Conservation (phyloP, 495 filamentous ascomycete species). For the Penicillium turbatum region DNA sequence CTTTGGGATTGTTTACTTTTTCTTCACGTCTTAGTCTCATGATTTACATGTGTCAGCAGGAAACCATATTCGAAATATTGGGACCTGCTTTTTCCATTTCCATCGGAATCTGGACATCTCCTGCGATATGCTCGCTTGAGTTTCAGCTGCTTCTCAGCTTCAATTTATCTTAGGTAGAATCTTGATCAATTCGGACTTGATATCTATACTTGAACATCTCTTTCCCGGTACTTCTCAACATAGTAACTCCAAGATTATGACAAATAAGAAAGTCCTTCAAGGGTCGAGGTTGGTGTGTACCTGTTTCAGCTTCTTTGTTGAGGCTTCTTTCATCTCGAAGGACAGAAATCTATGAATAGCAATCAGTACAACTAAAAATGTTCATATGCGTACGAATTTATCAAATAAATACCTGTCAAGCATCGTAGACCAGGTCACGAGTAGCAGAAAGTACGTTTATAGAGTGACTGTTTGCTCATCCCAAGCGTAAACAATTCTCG, state of each 20-base stretch:
- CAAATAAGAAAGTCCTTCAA: background rate
- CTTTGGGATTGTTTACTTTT: conserved; percentile 2
- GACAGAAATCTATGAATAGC: too few relatives aligned
- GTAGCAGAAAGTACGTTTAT: background rate
- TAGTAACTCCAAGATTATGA: too few relatives aligned
- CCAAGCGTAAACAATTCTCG: background rate
- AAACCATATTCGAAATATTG: background rate
- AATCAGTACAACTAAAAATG: too few relatives aligned
- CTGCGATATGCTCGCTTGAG: background rate
- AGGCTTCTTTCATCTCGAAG: background rate
- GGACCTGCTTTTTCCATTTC: background rate
- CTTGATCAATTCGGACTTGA: background rate
- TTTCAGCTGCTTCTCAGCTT: background rate
- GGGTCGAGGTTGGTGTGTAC: background rate
- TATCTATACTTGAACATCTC: background rate
- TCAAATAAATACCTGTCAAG: too few relatives aligned
- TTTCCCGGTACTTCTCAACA: background rate
- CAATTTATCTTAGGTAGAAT: background rate
- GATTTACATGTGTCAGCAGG: conserved; percentile 1
- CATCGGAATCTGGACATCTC: background rate
- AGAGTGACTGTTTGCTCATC: background rate
- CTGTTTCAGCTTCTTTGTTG: background rate
- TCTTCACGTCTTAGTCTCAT: background rate
- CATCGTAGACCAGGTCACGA: too few relatives aligned
- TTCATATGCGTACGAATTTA: too few relatives aligned